Base-by-base conservation (phyloP, 768 basidiomycete species). In the Strobilomyces confusus region DNA sequence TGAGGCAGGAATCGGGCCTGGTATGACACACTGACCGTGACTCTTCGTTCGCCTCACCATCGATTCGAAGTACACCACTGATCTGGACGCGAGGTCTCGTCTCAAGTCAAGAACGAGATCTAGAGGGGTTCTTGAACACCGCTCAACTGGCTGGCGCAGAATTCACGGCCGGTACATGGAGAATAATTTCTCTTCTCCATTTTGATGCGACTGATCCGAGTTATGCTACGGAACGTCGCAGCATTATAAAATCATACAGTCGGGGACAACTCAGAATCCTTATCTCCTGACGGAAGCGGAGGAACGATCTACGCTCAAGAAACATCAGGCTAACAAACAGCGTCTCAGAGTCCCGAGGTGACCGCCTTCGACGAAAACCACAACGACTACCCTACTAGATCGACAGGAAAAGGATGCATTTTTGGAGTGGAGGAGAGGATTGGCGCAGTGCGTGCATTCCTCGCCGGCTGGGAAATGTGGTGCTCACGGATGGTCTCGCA, bases 101-200 rank as follows among this genome's bases (percentile, higher is more conserved):
- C 78, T 99, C 34, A 83, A 86, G 66, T 98, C 95, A 98, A 72
- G 95, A 99, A 73, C 77, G 84, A 51, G 94, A 98, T 74, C 76
- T 99, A n/a, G 94, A 98, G 60, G 95, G 94, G 71, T 99, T 99
- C 68, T 72, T 99, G 51, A 95, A 83, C 65, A 97, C 92, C 13
- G 97, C 97, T 11, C 89, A 93, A 62, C 75, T 99, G 50, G 97
- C 97, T 14, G 95, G 89, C 47, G 89, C 89, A 12, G 92, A 99
- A 62, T 99, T 99, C 65, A 91, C 92, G 17, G 95, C 95, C 33
- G 95, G 95, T 95, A 55, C 33, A 81, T 62, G 23, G 29, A 46
- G 34, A 34, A 36, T 40, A 19, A 33, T 47, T 11, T 23, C 26
- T 30, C 41, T 4, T 17, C 38, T 25, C 15, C n/a, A 36, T 46